Evolutionary conservation across 208 protist genomes (phyloP), one percentile per base, ranked within the genome.

Genomic region (Crithidia thermophila): DNA sequence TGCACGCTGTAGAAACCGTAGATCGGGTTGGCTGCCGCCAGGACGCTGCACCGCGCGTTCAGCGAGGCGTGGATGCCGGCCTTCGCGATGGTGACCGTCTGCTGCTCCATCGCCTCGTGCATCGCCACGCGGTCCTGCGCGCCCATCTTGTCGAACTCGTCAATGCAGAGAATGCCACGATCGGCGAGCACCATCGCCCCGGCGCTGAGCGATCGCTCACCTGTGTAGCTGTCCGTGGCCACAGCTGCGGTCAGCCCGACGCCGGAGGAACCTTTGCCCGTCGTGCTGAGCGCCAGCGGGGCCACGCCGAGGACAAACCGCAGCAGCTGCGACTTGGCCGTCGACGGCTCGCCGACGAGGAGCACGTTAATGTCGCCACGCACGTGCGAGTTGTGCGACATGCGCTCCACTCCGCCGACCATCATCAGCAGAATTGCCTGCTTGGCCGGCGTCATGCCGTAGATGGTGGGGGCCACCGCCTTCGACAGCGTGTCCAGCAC

Each of bases 71-170:
- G 98, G 55, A 99, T 99, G 59, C 99, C 99, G 4, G 99, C 99
- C 89, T 99, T 99, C 23, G 95, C 88, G 59, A 99, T 99, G 3
- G 99, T 99, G 1, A 99, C 98, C 0, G 98, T 99, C 79, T 99
- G 99, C 82, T 99, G 99, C 82, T 99, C 99, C 98, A 99, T 99
- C 21, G 98, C 99, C 85, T 99, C 97, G 81, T 98, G 97, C 88
- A 98, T 98, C 5, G 97, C 94, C n/a, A 97, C 92, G 28, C 92
- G 84, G 81, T 99, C 99, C 27, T 93, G 79, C 37, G 97, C 83
- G 40, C 73, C 85, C 99, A 99, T 99, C 84, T 99, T 99, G 77
- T 99, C 99, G 80, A 99, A 99, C 82, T 99, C 99, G 82, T 99
- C 99, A 56, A 99, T 99, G 81, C 98, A 99, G 20, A 99, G 88